phyloP scores from a whole-genome alignment of 164 flowering plant genomes.

The Saururus chinensis region DNA sequence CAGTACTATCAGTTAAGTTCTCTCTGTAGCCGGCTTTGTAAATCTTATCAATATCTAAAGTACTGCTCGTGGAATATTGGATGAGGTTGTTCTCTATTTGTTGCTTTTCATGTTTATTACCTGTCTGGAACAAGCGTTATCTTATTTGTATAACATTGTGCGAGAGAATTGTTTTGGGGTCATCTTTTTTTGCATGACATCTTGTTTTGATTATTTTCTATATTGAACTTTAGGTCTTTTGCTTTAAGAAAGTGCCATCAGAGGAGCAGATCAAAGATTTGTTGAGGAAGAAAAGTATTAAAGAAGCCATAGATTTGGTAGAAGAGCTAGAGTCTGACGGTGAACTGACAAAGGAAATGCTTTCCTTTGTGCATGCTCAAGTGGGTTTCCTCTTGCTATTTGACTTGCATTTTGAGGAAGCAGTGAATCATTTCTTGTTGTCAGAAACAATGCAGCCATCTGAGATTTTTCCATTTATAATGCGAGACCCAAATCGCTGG shows the following conservation, averaged over 20 bases:
- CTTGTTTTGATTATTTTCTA: background rate
- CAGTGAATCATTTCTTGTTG: conserved; percentile 80
- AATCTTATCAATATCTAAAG: background rate
- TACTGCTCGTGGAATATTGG: too few species aligned
- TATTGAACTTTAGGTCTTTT: conserved; percentile 42
- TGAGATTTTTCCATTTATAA: conserved; percentile 93
- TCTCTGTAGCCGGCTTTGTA: too few species aligned
- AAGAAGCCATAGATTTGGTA: conserved; percentile 73
- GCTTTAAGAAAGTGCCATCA: conserved; percentile 55
- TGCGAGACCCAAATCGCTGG: conserved; percentile 98
- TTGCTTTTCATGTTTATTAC: background rate
- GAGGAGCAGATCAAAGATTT: conserved; percentile 93
- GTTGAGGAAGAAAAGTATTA: conserved; percentile 68
- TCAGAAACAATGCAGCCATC: conserved; percentile 94
- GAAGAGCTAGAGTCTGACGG: conserved; percentile 87
- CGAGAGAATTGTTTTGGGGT: too few species aligned
- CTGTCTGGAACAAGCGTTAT: background rate
- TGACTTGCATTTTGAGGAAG: conserved; percentile 94
- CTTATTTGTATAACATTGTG: too few species aligned
- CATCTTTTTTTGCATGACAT: background rate
- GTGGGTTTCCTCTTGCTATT: conserved; percentile 91
- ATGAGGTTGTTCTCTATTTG: background rate
- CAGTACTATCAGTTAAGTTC: too few species aligned
- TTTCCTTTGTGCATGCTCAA: conserved; percentile 94
- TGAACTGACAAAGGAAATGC: conserved; percentile 78